These are phyloP conservation scores for Colletotrichum sublineola DNA, from an alignment of 2,329 filamentous ascomycete genomes.

Conservation along the genomic window DNA sequence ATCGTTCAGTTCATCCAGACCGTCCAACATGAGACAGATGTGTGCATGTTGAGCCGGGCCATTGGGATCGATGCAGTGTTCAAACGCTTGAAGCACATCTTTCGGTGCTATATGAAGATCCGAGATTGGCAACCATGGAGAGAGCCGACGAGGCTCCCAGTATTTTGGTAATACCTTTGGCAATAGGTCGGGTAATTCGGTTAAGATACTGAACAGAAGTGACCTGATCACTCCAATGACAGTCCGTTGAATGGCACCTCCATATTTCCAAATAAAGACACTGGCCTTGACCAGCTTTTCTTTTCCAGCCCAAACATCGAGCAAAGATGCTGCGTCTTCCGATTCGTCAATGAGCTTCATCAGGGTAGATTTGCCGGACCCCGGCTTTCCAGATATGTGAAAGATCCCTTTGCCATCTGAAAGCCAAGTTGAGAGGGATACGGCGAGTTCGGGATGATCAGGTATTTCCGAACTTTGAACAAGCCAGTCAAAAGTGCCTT, in stretches of 20 bases:
- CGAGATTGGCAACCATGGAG: background rate
- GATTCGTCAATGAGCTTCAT: conserved; percentile 48
- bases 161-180: background rate
- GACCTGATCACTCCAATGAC: background rate
- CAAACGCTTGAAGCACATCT: background rate
- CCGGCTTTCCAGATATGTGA: conserved; percentile 56
- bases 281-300: background rate
- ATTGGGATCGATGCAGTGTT: background rate
- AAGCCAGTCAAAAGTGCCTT: background rate
- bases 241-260: background rate
- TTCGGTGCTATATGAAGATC: background rate
- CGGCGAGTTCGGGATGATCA: background rate
- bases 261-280: background rate
- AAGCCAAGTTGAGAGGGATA: conserved; percentile 46
- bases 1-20: background rate
- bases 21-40: background rate
- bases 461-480: background rate
- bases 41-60: background rate
- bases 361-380: conserved; percentile 58
- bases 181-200: background rate
- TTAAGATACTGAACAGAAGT: background rate
- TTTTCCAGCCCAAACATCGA: background rate
- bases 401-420: conserved; percentile 44
- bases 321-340: background rate
- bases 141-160: background rate